These are phyloP conservation scores for Xylariaceae sp. DNA, from an alignment of 2,329 filamentous ascomycete genomes.

Conservation along the genomic window DNA sequence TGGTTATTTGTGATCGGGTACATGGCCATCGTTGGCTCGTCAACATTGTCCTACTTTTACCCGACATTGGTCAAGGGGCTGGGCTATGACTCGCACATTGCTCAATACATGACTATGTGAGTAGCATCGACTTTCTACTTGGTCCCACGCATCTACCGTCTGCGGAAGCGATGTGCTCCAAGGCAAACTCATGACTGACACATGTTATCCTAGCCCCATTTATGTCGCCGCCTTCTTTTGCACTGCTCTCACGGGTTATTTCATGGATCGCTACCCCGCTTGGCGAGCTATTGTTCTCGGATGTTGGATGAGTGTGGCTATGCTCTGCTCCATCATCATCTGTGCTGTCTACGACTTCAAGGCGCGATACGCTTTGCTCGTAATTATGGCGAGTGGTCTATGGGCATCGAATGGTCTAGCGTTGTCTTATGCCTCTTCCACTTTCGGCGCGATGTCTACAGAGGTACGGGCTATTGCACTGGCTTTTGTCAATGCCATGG, in stretches of 20 bases:
- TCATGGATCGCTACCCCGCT: conserved; percentile 40
- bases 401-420: conserved; percentile 49
- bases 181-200: too few species aligned
- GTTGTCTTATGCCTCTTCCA: conserved; percentile 47
- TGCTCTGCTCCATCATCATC: conserved; percentile 34
- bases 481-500: conserved; percentile 49
- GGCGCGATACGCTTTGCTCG: conserved; percentile 49
- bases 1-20: conserved; percentile 38
- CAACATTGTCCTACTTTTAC: conserved; percentile 46
- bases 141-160: neutral
- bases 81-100: conserved; percentile 40
- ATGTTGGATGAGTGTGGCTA: conserved; percentile 39
- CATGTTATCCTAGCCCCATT: too few species aligned
- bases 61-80: conserved; percentile 38
- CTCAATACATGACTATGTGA: conserved; percentile 50
- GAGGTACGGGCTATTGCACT: conserved; percentile 49
- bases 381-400: conserved; percentile 51
- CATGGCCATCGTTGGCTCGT: conserved; percentile 37
- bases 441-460: conserved; percentile 43
- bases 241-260: conserved; percentile 40
- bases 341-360: conserved; percentile 45
- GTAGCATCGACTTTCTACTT: too few species aligned
- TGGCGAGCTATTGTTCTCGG: conserved; percentile 46
- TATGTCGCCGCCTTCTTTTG: conserved; percentile 49
- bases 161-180: neutral